Evolutionary conservation across 306 rosid species (phyloP).

Genomic region (Casuarina cunninghamiana): DNA sequence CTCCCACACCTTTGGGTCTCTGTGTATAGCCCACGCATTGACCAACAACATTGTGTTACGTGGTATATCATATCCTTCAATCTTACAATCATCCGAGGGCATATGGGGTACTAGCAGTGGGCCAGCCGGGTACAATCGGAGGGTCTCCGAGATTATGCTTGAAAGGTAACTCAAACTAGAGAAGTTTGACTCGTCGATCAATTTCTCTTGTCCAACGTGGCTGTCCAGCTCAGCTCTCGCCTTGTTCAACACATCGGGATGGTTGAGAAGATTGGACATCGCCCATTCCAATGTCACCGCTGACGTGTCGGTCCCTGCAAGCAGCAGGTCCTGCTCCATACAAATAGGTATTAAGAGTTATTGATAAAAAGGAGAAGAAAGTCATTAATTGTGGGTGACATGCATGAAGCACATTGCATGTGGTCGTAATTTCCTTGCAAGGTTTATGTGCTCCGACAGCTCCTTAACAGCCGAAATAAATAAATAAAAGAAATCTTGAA

Average conservation of each 20-base stretch:
- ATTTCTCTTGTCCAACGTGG: conserved; percentile 20
- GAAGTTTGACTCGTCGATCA: conserved; percentile 30
- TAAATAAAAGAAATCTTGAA: no score
- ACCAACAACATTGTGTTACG: conserved; percentile 16
- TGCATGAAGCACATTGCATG: no score
- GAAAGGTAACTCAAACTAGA: conserved; percentile 34
- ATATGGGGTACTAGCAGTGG: background rate
- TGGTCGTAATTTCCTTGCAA: no score
- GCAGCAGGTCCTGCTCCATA: background rate
- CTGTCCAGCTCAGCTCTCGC: conserved; percentile 26
- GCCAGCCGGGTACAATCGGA: conserved; percentile 1
- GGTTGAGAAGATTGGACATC: conserved; percentile 39
- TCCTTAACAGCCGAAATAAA: no score
- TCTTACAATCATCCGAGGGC: background rate
- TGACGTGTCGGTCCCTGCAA: background rate
- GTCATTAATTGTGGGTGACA: no score
- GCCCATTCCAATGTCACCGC: background rate
- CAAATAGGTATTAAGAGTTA: background rate
- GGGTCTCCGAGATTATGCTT: conserved; percentile 34
- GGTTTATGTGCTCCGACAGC: no score
- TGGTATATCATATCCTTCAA: background rate
- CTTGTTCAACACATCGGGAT: conserved; percentile 24
- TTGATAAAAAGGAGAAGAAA: no score
- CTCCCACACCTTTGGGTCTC: conserved; percentile 34
- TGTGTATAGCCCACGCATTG: conserved; percentile 45